phyloP scores from a whole-genome alignment of 179 eudicot genomes.

The Drosera spatulata region DNA sequence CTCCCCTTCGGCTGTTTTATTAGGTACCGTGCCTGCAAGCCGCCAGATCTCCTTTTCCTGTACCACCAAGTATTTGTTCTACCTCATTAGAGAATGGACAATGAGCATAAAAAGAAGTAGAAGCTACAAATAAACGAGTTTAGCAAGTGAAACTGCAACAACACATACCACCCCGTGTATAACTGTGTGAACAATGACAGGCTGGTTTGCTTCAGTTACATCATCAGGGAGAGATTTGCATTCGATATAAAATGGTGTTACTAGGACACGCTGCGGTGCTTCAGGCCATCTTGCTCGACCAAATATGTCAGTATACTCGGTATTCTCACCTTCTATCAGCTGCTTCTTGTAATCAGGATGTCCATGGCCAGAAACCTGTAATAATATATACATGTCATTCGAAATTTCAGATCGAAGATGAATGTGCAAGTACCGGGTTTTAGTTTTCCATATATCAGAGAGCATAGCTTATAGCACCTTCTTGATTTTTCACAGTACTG shows the following conservation, averaged over 20 bases:
- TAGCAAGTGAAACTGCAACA: too few relatives aligned
- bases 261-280: constrained; percentile 78
- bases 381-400: not conserved
- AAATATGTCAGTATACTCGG: constrained; percentile 69
- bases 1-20: constrained; percentile 64
- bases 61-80: not conserved
- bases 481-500: too few relatives aligned
- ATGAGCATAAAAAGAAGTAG: too few relatives aligned
- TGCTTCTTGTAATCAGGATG: constrained; percentile 77
- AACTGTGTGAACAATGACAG: constrained; percentile 62
- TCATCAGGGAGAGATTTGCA: constrained; percentile 58
- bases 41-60: constrained; percentile 74
- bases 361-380: constrained; percentile 72
- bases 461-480: too few relatives aligned
- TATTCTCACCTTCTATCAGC: constrained; percentile 49
- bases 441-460: too few relatives aligned
- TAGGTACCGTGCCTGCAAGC: constrained; percentile 83
- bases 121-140: too few relatives aligned
- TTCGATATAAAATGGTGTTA: constrained; percentile 55
- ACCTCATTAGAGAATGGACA: too few relatives aligned
- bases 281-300: constrained; percentile 97
- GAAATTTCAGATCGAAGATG: not conserved
- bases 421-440: too few relatives aligned
- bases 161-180: constrained; percentile 61
- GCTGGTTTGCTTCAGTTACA: constrained; percentile 62